Evolutionary conservation across 2,329 filamentous ascomycete species (phyloP), one percentile per base, ranked within the genome.

Genomic region (Colletotrichum salicis): DNA sequence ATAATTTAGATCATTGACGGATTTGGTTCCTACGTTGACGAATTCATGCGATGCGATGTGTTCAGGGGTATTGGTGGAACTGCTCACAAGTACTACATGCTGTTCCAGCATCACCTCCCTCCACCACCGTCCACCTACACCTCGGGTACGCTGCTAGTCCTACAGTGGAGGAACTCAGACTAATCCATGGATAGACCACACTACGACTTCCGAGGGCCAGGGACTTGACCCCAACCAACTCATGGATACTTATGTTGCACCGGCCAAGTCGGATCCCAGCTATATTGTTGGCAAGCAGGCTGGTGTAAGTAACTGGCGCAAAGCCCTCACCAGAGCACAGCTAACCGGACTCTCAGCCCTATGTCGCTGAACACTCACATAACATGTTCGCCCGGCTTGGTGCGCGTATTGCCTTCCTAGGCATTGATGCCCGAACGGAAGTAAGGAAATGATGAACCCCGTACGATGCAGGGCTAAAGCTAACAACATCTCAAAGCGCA

Each of bases 31-130:
- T 99, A 99, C 81, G 91, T 95, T 31, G 91, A 98, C 77, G 91
- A 95, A 48, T 98, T 98, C 79, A 98, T 98, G 95, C 90, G 89
- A 76, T 96, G 94, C 63, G 89, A 94, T 58, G 94, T 99, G 6
- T 98, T 99, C 82, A 92, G 93, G 56, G 96, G 96, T 24, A 90
- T 99, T 68, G 96, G 96, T 5, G 94, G 94, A 37, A 91, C 95
- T 66, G 96, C 96, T 1, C 97, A 96, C 86, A 99, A 99, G 82
- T 98, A 98, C 82, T 99, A 99, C 80, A 90, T 98, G 88, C 89
- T 99, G 11, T 99, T 99, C 82, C 96, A 99, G 83, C 96, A 99
- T 76, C 96, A 98, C 78, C 84, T 97, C 61, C 90, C 95, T 13
- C 96, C 96, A 1, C 95, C 96, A 0, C 86, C 88, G 73, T 95